Evolutionary conservation across 352 stramenopile species (phyloP), one percentile per base, ranked within the genome.

Genomic region (Phytophthora meadii): DNA sequence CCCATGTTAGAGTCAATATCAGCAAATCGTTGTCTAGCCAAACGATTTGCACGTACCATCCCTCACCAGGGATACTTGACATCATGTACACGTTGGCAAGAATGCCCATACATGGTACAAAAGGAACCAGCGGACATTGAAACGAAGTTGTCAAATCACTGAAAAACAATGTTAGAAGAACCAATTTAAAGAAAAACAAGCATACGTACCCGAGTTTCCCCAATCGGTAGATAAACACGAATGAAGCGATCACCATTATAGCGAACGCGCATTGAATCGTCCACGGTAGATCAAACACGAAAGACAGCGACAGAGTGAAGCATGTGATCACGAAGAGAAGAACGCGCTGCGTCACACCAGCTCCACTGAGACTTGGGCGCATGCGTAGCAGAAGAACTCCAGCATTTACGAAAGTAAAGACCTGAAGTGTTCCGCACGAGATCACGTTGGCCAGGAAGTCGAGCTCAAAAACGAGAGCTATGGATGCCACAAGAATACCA

Each of bases 331-430:
- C 84, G 54, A 90, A 94, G n/a, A 74, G 27, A 1, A 92, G 40
- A 32, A 93, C 81, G 9, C 82, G 76, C 7, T 66, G 63, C 10
- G 81, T 61, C 11, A 94, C 83, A 14, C 66, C 65, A 65, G 57
- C 63, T 7, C 68, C 70, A 15, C 63, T 83, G 47, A 65, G 64
- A 44, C 56, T 75, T 10, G 75, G 62, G 48, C 80, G 82, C 84
- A 92, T 88, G 14, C 87, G 84, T 28, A 97, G 49, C 12, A 97
- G 55, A 30, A 97, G 70, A 14, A 97, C 89, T n/a, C 91, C 93
- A 28, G 91, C 89, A 71, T 97, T 95, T 12, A 97, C 90, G 54
- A 97, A 97, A n/a, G 90, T 97, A 52, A 97, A 98, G 2, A 97
- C 93, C 77, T 97, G 84, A 0, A 97, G 68, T 7, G 88, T 98